Percentiles rank a stretch among this genome's conserved stretches.
Evolutionary conservation across 2,329 filamentous ascomycete genomes (phyloP).

Genomic region (Aspergillus sp.): DNA sequence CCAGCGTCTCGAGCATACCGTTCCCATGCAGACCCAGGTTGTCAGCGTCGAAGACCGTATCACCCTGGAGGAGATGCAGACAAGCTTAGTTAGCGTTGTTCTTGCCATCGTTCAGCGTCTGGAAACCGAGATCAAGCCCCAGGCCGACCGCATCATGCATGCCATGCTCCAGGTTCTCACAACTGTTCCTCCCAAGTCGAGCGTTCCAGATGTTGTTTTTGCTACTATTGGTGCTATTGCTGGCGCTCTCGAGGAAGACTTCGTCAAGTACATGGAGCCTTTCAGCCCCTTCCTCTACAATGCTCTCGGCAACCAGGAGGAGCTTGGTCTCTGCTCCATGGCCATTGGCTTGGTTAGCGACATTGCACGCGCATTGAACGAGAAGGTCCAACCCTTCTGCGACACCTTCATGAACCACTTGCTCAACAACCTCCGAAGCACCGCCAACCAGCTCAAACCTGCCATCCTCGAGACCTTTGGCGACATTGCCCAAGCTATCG

Average conservation of each 20-base stretch:
- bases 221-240: conserved; percentile 87
- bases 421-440: conserved; percentile 81
- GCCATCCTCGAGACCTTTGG: conserved; percentile 97
- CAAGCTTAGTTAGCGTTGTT: conserved; percentile 83
- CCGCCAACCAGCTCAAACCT: conserved; percentile 92
- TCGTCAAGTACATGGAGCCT: conserved; percentile 94
- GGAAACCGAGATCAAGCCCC: conserved; percentile 82
- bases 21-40: conserved; percentile 84
- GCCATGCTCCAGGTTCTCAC: conserved; percentile 73
- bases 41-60: conserved; percentile 96
- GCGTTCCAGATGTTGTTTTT: conserved; percentile 89
- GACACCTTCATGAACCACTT: conserved; percentile 98
- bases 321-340: conserved; percentile 89
- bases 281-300: conserved; percentile 91
- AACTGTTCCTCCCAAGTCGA: conserved; percentile 75
- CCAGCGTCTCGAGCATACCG: conserved; percentile 81
- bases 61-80: conserved; percentile 95
- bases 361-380: conserved; percentile 83
- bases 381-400: conserved; percentile 88
- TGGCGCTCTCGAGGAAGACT: conserved; percentile 84
- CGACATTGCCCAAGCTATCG: conserved; percentile 92
- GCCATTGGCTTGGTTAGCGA: conserved; percentile 96
- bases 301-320: conserved; percentile 90
- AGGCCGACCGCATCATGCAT: conserved; percentile 91
- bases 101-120: conserved; percentile 86